Base-by-base conservation (phyloP, 106 monocot species). In the Cymbidium sinense region DNA sequence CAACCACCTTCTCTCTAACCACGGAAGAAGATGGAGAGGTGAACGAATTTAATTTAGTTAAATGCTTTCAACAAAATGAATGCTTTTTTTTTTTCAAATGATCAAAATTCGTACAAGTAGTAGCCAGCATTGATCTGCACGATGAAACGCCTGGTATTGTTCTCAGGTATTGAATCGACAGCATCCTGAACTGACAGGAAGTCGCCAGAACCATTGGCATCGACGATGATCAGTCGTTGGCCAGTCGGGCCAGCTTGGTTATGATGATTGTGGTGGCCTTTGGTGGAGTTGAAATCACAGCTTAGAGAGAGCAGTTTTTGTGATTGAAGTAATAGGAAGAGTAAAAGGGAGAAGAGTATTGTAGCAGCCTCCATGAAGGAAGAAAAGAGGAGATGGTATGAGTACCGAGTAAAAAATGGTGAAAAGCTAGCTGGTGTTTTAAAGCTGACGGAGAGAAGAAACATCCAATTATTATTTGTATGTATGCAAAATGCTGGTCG, bases 141-240 rank as follows among this genome's bases (percentile, higher is more conserved):
- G 52, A 83, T 83, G 86, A 89, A 84, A 0, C 75, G 84, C 77
- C 82, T 34, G 15, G 83, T 84, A 83, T 96, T 96, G 81, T 85
- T 83, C 35, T 81, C 91, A 1, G 96, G 91, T 64, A 96, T 64
- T 17, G 93, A 87, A 19, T 93, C 82, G 50, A 96, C 78, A 6
- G 96, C 96, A 43, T 89, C 89, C 67, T 91, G 91, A 77, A 96
- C 88, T 2, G 96, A 96, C 0, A 86, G 76, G 83, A 93, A 96
- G 73, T 93, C 86, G 36, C 93, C 96, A 28, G 83, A 76, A 35
- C 93, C 96, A 21, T 52, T 77, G 18, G 89, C 91, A 73, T 91
- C 91, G 39, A 96, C 91, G 64, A 82, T 78, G 81, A 96, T 85
- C 27, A 64, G 71, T 11, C 83, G 87, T 13, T 74, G 75, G 71